Base-by-base conservation (phyloP, 1,139 yeast genomes). In the Taphrina wiesneri region DNA sequence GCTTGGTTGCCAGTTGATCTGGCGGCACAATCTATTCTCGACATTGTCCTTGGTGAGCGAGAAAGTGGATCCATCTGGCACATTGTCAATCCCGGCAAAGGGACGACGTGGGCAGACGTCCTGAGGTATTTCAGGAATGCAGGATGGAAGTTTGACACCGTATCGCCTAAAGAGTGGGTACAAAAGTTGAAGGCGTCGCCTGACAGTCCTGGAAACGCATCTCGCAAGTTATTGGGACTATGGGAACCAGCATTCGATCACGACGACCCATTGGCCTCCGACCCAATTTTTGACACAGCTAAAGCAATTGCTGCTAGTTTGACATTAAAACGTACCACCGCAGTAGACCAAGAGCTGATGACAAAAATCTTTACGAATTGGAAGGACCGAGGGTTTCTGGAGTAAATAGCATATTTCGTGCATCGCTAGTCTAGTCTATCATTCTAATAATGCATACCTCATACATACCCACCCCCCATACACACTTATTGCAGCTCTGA, bases 1-100 rank as follows among this genome's bases (percentile, higher is more conserved):
- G 53, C 65, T 2, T 68, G 70, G 70, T 39, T 67, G 34, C 70
- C 70, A 6, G 68, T 68, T 21, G 70, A 68, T 45, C 32, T 51
- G 19, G 70, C 67, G 53, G 70, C 69, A 6, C 47, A 21, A 15
- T 30, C 68, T 6, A 32, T 65, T 6, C 32, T 67, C 4, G 69
- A 68, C 46, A 26, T 67, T 23, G 62, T 21, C n/a, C 26, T 43
- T 6, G 26, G 7, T 3, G 23, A 56, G 2, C 54, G 36, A 15
- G 51, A 41, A 5, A 30, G 61, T 11, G 49, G 36, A n/a, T 30
- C 51, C 11, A 7, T 46, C 28, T 56, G 62, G 62, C 62, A 56
- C 53, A 43, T 56, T 19, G 45, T 34, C 32, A 56, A 56, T 6
- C 53, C 62, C 11, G 21, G 32, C 2, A 28, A 6, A 23, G 53